Evolutionary conservation across 306 rosid species (phyloP).

Genomic region (Cicer pinnatifidum): DNA sequence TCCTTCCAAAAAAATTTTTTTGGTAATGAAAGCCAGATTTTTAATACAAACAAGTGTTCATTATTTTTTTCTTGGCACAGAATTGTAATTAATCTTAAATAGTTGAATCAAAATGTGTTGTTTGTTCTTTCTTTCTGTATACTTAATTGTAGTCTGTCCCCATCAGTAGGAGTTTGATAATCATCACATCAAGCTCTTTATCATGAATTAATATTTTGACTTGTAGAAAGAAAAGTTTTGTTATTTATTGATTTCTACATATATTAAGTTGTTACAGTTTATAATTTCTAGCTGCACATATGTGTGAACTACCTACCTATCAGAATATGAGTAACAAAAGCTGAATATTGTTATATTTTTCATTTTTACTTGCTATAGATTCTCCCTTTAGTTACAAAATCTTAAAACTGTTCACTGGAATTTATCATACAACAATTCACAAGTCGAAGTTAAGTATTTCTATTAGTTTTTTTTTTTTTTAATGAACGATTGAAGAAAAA

Average conservation of each 20-base stretch:
- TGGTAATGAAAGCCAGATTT: slow-evolving; percentile 4
- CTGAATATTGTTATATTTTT: background rate
- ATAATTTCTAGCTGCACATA: slow-evolving; percentile 12
- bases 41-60: background rate
- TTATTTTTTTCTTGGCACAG: slow-evolving; percentile 5
- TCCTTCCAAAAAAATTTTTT: background rate
- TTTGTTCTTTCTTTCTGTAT: background rate
- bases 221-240: background rate
- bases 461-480: background rate
- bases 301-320: background rate
- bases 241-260: background rate
- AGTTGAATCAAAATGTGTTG: slow-evolving; percentile 9
- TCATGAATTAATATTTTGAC: slow-evolving; percentile 14
- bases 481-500: slow-evolving; percentile 6
- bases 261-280: background rate
- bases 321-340: slow-evolving; percentile 18
- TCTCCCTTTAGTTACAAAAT: background rate
- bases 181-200: background rate
- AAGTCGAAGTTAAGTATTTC: background rate
- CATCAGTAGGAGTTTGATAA: background rate
- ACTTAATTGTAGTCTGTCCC: background rate
- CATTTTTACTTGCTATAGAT: slow-evolving; percentile 11
- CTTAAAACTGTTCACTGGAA: background rate
- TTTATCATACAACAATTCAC: background rate
- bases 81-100: background rate